Evolutionary conservation across 768 basidiomycete species (phyloP).

Genomic region (Phaeolepiota aurea): DNA sequence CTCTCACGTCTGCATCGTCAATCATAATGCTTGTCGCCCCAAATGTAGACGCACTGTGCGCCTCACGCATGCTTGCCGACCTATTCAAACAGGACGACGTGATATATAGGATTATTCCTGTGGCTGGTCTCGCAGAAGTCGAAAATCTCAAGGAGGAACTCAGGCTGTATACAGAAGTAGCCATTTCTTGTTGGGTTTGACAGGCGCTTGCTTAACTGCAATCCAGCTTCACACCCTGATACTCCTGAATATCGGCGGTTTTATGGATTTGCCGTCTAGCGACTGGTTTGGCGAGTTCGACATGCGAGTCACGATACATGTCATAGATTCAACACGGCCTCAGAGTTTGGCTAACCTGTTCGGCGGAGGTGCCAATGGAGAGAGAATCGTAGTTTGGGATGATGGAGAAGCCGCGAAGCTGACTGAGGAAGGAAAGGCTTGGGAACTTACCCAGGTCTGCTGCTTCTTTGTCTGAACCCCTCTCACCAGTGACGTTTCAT

Average conservation of each 20-base stretch:
- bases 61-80: constrained; percentile 81
- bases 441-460: constrained; percentile 74
- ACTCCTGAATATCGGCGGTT: constrained; percentile 86
- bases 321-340: constrained; percentile 91
- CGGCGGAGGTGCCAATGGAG: constrained; percentile 53
- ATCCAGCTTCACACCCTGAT: constrained; percentile 79
- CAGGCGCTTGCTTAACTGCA: constrained; percentile 1
- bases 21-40: constrained; percentile 82
- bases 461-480: not conserved
- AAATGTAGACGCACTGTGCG: constrained; percentile 89
- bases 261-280: constrained; percentile 70
- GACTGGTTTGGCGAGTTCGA: constrained; percentile 74
- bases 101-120: constrained; percentile 82
- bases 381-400: constrained; percentile 86
- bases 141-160: constrained; percentile 60
- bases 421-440: constrained; percentile 67
- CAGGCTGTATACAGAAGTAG: constrained; percentile 57
- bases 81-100: constrained; percentile 93
- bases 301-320: constrained; percentile 64
- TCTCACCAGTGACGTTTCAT: not conserved
- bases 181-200: not conserved
- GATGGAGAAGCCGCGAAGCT: constrained; percentile 74
- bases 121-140: constrained; percentile 77
- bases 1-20: constrained; percentile 72
- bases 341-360: constrained; percentile 86